phyloP scores from a whole-genome alignment of 257 asterid species.

The Fraxinus anomala region DNA sequence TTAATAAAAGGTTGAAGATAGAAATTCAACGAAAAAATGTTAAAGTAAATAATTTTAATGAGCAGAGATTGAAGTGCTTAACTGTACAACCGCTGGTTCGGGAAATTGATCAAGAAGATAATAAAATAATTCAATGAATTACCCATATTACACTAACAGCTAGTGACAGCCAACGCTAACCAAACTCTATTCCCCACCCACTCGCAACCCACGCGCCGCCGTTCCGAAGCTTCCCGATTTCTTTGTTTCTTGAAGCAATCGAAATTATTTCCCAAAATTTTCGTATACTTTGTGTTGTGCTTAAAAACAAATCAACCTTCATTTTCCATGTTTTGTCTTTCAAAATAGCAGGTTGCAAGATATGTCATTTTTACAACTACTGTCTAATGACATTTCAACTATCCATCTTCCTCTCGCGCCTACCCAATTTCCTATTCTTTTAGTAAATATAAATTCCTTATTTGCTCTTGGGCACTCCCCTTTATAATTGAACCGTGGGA shows the following conservation, averaged over 20 bases:
- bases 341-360: conserved; percentile 45
- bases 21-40: too few species aligned
- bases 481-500: conserved; percentile 16
- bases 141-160: background rate
- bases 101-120: background rate
- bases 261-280: background rate
- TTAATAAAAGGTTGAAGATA: too few species aligned
- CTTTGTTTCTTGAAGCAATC: conserved; percentile 25
- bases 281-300: background rate
- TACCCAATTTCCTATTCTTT: conserved; percentile 17
- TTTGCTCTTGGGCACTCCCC: conserved; percentile 19
- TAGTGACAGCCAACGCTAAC: background rate
- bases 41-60: too few species aligned
- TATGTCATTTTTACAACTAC: conserved; percentile 45
- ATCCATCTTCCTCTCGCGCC: conserved; percentile 34
- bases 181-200: background rate
- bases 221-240: background rate
- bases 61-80: too few species aligned
- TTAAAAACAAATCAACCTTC: conserved; percentile 21
- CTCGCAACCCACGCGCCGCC: background rate
- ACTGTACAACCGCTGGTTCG: too few species aligned
- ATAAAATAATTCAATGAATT: background rate
- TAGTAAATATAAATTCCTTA: conserved; percentile 4
- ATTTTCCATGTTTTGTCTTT: conserved; percentile 23
- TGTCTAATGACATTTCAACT: conserved; percentile 55